Base-by-base conservation (phyloP, 805 yeast species). In the Kodamaea sagamina region DNA sequence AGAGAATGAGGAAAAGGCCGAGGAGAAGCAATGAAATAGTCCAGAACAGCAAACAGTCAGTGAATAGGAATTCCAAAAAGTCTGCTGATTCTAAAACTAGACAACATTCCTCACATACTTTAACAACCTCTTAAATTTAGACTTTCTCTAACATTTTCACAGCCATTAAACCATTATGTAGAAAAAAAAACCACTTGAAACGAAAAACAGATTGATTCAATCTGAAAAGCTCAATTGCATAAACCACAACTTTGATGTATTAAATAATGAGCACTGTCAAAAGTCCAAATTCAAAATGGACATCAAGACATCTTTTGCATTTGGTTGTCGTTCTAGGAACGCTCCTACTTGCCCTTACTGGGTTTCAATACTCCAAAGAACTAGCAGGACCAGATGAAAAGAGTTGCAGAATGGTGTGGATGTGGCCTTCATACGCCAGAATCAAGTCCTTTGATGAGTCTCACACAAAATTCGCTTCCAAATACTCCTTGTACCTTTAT, bases 361-460 rank as follows among this genome's bases (percentile, higher is more conserved):
- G 38, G 8, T 13, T 28, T 5, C 47, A 53, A 11, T 59, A 51
- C 34, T 46, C 54, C 19, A 43, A 44, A 27, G 41, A 52, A 6
- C 47, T 45, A 10, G 19, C 47, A 8, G 69, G 67, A 4, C 57
- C 72, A 9, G 76, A 71, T 44, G 38, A 55, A 8, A 61, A 67
- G 18, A 55, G 71, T 36, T 89, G 97, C 59, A 67, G 81, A 29
- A 67, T 81, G 47, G 82, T 88, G 5, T 83, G 74, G 58, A 89
- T 89, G 96, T 79, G 75, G 38, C 96, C 96, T 1, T 79, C 90
- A 1, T 89, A 88, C 55, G 90, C 92, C 8, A 73, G 82, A 49
- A 75, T 89, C 29, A 68, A 71, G 49, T 86, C 83, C 3, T 86
- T 90, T 57, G 93, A 89, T 61, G 68, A 71, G n/a, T 43, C 80